phyloP scores from a whole-genome alignment of 1,284 basidiomycete species.

The Puccinia polysora region DNA sequence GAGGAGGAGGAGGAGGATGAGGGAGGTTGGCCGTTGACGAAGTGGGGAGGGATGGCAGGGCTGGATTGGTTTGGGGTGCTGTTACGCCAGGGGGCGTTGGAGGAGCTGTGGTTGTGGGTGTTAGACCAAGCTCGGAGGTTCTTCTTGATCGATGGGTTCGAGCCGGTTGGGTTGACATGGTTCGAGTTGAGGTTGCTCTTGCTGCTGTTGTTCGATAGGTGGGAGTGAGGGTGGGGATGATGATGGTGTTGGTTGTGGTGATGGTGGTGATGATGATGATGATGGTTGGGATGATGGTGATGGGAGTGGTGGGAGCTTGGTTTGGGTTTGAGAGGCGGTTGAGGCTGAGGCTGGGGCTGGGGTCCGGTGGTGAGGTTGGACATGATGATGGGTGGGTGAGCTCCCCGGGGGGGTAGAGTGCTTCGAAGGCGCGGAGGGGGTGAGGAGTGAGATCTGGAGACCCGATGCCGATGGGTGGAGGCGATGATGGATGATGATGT shows the following conservation, averaged over 20 bases:
- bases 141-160: conserved; percentile 12
- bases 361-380: background rate
- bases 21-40: background rate
- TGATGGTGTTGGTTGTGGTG: conserved; percentile 2
- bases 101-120: conserved; percentile 19
- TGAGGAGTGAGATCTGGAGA: background rate
- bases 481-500: no score
- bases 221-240: background rate
- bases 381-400: no score
- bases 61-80: background rate
- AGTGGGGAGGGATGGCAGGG: background rate
- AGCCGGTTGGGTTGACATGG: conserved; percentile 9
- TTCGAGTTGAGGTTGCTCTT: background rate
- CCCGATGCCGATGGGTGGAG: no score
- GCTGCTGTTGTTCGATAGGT: no score
- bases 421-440: no score
- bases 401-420: no score
- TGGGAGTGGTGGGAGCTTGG: conserved; percentile 4
- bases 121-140: conserved; percentile 23
- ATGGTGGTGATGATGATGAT: background rate
- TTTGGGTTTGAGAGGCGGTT: conserved; percentile 1
- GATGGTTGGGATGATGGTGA: conserved; percentile 4
- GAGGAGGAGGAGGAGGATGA: background rate
- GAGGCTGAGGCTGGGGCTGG: background rate
- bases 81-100: conserved; percentile 2